Evolutionary conservation across 441 rosid species (phyloP).

Genomic region (Erodium trifolium): DNA sequence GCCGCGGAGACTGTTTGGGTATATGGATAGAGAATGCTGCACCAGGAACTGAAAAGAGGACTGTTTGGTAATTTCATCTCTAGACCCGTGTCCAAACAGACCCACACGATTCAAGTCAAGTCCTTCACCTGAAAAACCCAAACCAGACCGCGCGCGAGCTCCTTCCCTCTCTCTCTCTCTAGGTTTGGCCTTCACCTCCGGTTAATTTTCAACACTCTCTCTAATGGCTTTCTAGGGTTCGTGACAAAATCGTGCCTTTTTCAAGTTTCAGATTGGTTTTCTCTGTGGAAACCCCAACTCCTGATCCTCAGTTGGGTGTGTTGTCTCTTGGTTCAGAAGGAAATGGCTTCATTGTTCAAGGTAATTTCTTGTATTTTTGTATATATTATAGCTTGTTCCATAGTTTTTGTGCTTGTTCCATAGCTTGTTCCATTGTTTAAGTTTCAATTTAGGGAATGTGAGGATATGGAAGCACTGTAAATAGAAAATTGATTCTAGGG

Average conservation of each 20-base stretch:
- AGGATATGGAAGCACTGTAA: background rate
- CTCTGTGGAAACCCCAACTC: background rate
- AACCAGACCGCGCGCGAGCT: background rate
- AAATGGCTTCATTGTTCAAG: conserved; percentile 87
- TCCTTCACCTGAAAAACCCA: background rate
- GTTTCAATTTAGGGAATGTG: background rate
- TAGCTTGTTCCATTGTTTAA: too few relatives aligned
- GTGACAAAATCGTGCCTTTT: background rate
- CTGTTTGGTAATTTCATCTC: background rate
- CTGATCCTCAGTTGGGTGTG: background rate
- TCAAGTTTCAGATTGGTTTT: background rate
- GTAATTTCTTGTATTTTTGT: conserved; percentile 24
- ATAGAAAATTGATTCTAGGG: background rate
- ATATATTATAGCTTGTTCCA: background rate
- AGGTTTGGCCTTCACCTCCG: background rate
- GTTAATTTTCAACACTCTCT: background rate
- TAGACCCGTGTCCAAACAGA: conserved; percentile 5
- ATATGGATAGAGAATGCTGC: background rate
- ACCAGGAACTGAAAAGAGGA: background rate
- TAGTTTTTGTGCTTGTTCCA: background rate
- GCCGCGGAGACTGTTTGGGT: background rate
- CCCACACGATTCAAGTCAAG: too few relatives aligned
- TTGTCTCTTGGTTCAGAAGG: background rate
- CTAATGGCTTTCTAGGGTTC: conserved; percentile 2
- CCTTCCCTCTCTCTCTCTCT: background rate